Evolutionary conservation across 1,284 basidiomycete species (phyloP), one percentile per base, ranked within the genome.

Genomic region (Schizophyllum commune): DNA sequence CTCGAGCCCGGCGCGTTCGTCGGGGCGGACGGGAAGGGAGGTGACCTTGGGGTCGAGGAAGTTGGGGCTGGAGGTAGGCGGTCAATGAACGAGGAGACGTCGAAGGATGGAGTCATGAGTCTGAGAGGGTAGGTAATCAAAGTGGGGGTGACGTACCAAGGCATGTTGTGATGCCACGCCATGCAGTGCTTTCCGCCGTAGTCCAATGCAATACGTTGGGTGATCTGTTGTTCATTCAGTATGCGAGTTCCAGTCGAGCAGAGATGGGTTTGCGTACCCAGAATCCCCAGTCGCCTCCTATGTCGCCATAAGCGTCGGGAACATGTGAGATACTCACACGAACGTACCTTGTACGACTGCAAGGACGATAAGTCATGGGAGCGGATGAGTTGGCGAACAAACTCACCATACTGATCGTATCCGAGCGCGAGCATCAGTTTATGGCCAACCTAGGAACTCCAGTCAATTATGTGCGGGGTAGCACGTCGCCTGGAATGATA

Each of bases 361-460:
- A 13, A 13, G 17, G 13, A 4, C 9, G 13, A 19, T 55, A 5
- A 21, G 19, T 2, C 2, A 3, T 47, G 2, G 39, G 9, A 11
- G 9, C 4, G 6, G 9, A 33, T 15, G 7, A 5, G 21, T 32
- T 4, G 27, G 9, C 27, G 39, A 9, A 20, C 22, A 7, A 17
- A 66, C 73, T 52, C 60, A 78, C 82, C 81, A 70, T 83, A 84
- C 69, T 83, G 73, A 52, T 75, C 65, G 63, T 84, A 84, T 7
- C 83, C 81, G 32, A 84, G 69, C 0, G 76, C 69, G 2, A 81
- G 64, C 82, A 84, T 84, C 39, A 84, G 65, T 63, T 83, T 83
- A 60, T 83, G 72, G 15, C 74, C 73, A 9, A 47, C 39, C 39
- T 79, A 27, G 21, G 32, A 56, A 20, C 6, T 21, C 39, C 11